These are phyloP conservation scores for Tripterygium wilfordii DNA, from an alignment of 177 flowering plant genomes.

Conservation along the genomic window DNA sequence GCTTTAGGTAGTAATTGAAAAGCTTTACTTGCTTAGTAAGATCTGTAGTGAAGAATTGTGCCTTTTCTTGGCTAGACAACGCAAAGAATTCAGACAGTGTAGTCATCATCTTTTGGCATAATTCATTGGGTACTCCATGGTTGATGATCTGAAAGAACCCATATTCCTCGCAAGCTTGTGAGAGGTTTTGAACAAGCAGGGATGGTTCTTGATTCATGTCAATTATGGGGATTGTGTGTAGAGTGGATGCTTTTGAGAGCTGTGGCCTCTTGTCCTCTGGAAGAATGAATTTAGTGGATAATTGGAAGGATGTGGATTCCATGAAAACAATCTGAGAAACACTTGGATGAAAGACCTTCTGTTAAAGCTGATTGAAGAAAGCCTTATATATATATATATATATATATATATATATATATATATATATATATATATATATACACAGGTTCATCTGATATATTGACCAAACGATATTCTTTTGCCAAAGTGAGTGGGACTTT, in stretches of 20 bases:
- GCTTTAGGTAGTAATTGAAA: slow-evolving; percentile 5
- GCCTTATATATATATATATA: too few species aligned
- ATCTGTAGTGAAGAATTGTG: slow-evolving; percentile 6
- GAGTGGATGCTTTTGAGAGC: not conserved
- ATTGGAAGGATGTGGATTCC: not conserved
- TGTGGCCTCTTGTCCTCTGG: slow-evolving; percentile 10
- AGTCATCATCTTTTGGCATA: slow-evolving; percentile 11
- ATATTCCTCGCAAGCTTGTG: slow-evolving; percentile 20
- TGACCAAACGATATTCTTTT: too few species aligned
- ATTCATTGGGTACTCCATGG: slow-evolving; percentile 17
- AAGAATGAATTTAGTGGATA: slow-evolving; percentile 5
- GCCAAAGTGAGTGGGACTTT: too few species aligned
- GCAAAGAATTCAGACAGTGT: slow-evolving; percentile 7
- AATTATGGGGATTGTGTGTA: slow-evolving; percentile 15
- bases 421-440: too few species aligned
- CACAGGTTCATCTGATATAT: too few species aligned
- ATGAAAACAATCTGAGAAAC: too few species aligned
- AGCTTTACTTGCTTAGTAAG: slow-evolving; percentile 6
- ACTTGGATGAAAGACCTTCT: too few species aligned
- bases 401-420: too few species aligned
- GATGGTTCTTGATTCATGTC: slow-evolving; percentile 7
- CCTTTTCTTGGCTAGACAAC: slow-evolving; percentile 12
- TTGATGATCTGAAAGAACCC: slow-evolving; percentile 26
- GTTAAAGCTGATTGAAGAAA: too few species aligned
- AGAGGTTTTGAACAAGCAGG: slow-evolving; percentile 4